phyloP scores from a whole-genome alignment of 768 basidiomycete genomes.

The Mycena venus region DNA sequence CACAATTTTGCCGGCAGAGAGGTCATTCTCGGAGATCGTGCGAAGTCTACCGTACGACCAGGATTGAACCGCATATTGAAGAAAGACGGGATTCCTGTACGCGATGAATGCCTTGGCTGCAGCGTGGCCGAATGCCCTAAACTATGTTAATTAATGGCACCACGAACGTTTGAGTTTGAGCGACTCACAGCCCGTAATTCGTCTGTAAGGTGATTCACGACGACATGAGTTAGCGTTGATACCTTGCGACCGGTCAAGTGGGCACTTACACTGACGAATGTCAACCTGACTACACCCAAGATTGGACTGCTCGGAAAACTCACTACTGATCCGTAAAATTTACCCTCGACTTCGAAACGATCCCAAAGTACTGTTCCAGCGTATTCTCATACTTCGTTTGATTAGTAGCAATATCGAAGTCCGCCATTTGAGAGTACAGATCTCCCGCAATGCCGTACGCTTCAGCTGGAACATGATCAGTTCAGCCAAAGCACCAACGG shows the following conservation, averaged over 20 bases:
- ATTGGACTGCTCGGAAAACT: background rate
- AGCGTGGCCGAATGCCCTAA: background rate
- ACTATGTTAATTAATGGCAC: background rate
- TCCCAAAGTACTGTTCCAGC: background rate
- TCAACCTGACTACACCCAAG: background rate
- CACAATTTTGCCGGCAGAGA: background rate
- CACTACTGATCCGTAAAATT: background rate
- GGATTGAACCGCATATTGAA: background rate
- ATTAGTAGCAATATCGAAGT: background rate
- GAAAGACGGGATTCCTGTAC: background rate
- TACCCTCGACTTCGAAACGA: background rate
- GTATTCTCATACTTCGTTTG: background rate
- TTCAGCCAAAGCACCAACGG: background rate
- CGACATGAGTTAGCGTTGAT: background rate
- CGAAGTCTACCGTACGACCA: background rate
- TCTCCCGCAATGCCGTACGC: background rate
- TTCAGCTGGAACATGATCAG: background rate
- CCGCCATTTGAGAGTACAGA: background rate
- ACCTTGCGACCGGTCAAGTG: background rate
- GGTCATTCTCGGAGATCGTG: background rate
- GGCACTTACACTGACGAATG: background rate
- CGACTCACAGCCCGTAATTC: background rate
- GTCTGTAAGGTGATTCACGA: background rate
- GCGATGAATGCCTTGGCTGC: background rate
- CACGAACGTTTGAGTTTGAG: background rate